Evolutionary conservation across 2,329 filamentous ascomycete genomes (phyloP).

Genomic region (Penicillium thymicola): DNA sequence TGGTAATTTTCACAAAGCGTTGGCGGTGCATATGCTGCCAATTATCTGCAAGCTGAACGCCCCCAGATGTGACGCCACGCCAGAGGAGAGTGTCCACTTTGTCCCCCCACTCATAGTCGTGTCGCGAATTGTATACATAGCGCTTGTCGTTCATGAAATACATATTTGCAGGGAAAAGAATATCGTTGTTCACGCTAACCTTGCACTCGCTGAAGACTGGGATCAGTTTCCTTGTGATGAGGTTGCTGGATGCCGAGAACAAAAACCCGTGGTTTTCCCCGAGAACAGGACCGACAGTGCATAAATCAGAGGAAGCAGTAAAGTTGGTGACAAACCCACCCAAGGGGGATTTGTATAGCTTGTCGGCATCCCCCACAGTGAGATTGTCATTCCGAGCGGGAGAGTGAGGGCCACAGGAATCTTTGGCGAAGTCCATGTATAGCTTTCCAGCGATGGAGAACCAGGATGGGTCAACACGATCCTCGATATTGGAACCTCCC

Average conservation of each 20-base stretch:
- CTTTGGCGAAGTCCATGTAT: slow-evolving; percentile 60
- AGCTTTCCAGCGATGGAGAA: slow-evolving; percentile 43
- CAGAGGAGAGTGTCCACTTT: slow-evolving; percentile 59
- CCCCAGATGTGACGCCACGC: slow-evolving; percentile 65
- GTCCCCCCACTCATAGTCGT: slow-evolving; percentile 56
- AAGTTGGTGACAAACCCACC: slow-evolving; percentile 63
- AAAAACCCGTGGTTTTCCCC: slow-evolving; percentile 63
- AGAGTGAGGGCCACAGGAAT: slow-evolving; percentile 57
- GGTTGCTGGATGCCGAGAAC: slow-evolving; percentile 52
- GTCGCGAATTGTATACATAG: slow-evolving; percentile 56
- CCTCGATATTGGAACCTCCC: slow-evolving; percentile 10
- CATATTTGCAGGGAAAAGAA: slow-evolving; percentile 66
- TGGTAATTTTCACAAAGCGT: slow-evolving; percentile 36
- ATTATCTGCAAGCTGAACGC: slow-evolving; percentile 48
- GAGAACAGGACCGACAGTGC: slow-evolving; percentile 63
- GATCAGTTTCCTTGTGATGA: slow-evolving; percentile 45
- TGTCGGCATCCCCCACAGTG: slow-evolving; percentile 47
- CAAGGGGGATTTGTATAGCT: slow-evolving; percentile 47
- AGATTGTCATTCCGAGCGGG: slow-evolving; percentile 53
- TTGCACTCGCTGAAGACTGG: slow-evolving; percentile 69
- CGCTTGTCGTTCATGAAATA: slow-evolving; percentile 59
- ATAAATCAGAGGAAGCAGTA: slow-evolving; percentile 59
- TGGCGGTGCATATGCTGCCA: slow-evolving; percentile 41
- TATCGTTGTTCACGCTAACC: slow-evolving; percentile 66
- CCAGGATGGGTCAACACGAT: slow-evolving; percentile 47